Evolutionary conservation across 202 grass and related monocot genomes (phyloP), one percentile per base, ranked within the genome.

Genomic region (Carex arenaria): DNA sequence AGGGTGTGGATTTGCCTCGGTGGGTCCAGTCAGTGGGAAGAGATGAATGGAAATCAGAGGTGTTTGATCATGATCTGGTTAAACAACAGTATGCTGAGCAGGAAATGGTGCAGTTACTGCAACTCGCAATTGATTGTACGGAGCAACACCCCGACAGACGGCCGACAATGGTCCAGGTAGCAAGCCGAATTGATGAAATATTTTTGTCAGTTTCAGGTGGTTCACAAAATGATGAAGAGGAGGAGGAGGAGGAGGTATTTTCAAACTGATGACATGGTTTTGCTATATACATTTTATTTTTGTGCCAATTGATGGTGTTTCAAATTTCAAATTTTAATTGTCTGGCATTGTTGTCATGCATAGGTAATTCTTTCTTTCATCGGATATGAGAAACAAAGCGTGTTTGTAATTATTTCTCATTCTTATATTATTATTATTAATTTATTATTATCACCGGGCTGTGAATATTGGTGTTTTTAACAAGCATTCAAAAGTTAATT

Each of bases 41-140:
- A 74, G 90, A 93, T 79, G 87, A 91, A 70, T 93, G 95, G 95
- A 88, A 67, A 13, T 12, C 84, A 2, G 87, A 94, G 85, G 89
- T 93, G 79, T 94, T 94, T 84, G 94, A 94, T 85, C 69, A 55
- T 49, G 61, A 49, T 61, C 85, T 97, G 51, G 74, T 85, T 19
- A 72, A 84, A 67, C 72, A 90, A 61, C 59, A 89, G 74, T 88
- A 64, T 32, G 34, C 80, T 0, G 78, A 86, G 84, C 84, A 92
- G 79, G 95, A 93, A 38, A 97, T 93, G 90, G 19, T 84, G 64
- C 62, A 76, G 20, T 40, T 97, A 19, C 81, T 97, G 81, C 87
- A 86, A 86, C 85, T 97, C 54, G 92, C 84, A 82, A 61, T 61
- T 10, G 92, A 91, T 0, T 97, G 95, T 80, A 72, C 90, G 14